Evolutionary conservation across 176 grass and related monocot species (phyloP).

Genomic region (Typha latifolia): DNA sequence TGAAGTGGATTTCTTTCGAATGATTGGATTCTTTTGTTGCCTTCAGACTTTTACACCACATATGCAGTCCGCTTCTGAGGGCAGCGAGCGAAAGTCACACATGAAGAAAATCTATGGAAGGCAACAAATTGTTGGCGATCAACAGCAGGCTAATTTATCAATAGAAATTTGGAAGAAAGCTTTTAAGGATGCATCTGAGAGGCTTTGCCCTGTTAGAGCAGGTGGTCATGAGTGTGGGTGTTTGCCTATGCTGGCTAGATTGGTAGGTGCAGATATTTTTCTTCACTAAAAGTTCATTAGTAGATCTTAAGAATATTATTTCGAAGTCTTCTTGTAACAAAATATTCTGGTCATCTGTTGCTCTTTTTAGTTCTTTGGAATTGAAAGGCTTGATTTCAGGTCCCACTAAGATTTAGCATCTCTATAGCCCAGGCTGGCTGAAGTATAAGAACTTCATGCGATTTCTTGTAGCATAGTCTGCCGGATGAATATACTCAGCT

Average conservation of each 20-base stretch:
- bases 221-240: conserved; percentile 78
- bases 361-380: too few relatives aligned
- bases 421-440: too few relatives aligned
- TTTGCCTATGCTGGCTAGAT: conserved; percentile 60
- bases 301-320: not conserved
- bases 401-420: too few relatives aligned
- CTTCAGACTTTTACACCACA: conserved; percentile 61
- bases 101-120: conserved; percentile 18
- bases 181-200: conserved; percentile 57
- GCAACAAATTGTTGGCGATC: conserved; percentile 29
- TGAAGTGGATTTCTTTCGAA: not conserved
- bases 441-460: too few relatives aligned
- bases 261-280: conserved; percentile 33
- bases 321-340: not conserved
- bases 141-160: conserved; percentile 57
- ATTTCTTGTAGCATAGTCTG: too few relatives aligned
- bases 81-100: not conserved
- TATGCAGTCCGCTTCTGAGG: conserved; percentile 48
- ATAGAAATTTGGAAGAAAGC: conserved; percentile 66
- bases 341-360: too few relatives aligned
- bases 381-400: too few relatives aligned
- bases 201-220: conserved; percentile 73
- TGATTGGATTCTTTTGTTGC: conserved; percentile 9
- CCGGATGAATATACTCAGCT: too few relatives aligned
- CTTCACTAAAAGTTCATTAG: not conserved